Conservation (phyloP, 805 yeast genomes). For the Ogataea chonburiensis region DNA sequence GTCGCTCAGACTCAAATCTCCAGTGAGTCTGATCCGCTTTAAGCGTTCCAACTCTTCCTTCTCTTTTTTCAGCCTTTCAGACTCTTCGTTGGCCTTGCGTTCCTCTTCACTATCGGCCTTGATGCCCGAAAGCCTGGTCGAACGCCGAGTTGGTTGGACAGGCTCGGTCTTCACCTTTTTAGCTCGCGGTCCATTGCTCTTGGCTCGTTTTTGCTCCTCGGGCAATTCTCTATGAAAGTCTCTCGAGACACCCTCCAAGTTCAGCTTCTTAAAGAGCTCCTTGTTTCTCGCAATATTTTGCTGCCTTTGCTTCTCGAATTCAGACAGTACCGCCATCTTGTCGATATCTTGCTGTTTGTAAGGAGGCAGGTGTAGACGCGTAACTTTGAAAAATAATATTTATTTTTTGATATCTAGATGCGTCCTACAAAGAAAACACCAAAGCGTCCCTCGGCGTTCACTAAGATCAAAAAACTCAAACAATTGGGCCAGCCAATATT, state of each 20-base stretch:
- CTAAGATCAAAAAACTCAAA: conserved; percentile 13
- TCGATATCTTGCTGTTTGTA: too few species aligned
- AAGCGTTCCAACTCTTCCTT: conserved; percentile 39
- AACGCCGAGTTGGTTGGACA: conserved; percentile 63
- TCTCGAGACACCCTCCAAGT: conserved; percentile 56
- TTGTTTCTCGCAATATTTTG: conserved; percentile 83
- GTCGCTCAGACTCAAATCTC: conserved; percentile 64
- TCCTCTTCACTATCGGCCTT: conserved; percentile 46
- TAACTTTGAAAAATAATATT: too few species aligned
- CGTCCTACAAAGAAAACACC: conserved; percentile 15
- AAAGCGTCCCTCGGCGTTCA: conserved; percentile 18
- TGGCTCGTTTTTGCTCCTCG: conserved; percentile 27
- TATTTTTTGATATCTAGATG: too few species aligned
- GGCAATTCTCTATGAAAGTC: conserved; percentile 50
- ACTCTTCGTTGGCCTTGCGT: conserved; percentile 38
- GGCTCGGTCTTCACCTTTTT: conserved; percentile 32
- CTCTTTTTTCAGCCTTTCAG: conserved; percentile 39
- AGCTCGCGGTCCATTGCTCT: conserved; percentile 29
- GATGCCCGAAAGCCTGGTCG: conserved; percentile 76
- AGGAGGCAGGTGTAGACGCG: conserved; percentile 10
- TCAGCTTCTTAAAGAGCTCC: conserved; percentile 67
- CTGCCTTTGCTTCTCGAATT: conserved; percentile 68
- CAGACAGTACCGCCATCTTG: conserved; percentile 45
- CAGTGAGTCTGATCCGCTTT: conserved; percentile 59
- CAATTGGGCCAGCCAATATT: conserved; percentile 8